phyloP scores from a whole-genome alignment of 768 basidiomycete genomes.

The Lactarius evosmus region DNA sequence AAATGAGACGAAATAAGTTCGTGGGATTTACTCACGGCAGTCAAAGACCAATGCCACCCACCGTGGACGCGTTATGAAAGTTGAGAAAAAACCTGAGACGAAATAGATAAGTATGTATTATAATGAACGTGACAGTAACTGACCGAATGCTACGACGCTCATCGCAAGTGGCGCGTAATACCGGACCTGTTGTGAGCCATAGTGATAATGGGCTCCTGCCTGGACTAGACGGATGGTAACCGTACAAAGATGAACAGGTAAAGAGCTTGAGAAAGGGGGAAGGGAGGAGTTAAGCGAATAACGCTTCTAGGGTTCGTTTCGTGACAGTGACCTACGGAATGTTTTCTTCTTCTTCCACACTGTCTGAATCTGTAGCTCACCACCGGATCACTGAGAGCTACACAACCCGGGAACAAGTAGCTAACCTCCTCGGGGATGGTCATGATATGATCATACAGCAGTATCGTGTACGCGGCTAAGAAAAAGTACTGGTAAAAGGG shows the following conservation, averaged over 20 bases:
- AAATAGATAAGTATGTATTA: not conserved
- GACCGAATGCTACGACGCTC: conserved; percentile 24
- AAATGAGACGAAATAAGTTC: not conserved
- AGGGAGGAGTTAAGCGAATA: not conserved
- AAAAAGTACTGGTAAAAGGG: conserved; percentile 23
- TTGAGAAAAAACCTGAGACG: conserved; percentile 24
- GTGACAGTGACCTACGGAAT: conserved; percentile 14
- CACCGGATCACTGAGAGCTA: not conserved
- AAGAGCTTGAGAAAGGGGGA: conserved; percentile 12
- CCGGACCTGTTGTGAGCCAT: conserved; percentile 13
- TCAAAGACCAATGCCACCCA: conserved; percentile 5
- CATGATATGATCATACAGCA: conserved; percentile 25
- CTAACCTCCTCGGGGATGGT: conserved; percentile 25
- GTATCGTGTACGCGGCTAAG: conserved; percentile 19
- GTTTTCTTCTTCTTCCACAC: conserved; percentile 29
- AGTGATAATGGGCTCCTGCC: not conserved
- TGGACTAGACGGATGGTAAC: not conserved
- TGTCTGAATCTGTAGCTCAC: conserved; percentile 17
- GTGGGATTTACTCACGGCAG: no score
- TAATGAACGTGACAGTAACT: not conserved
- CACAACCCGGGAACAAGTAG: not conserved
- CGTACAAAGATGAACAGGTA: conserved; percentile 25
- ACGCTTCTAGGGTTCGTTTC: not conserved
- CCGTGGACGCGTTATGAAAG: conserved; percentile 25
- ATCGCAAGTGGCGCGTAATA: conserved; percentile 24